Evolutionary conservation across 345 rosid species (phyloP), one percentile per base, ranked within the genome.

Genomic region (Geranium rotundifolium): DNA sequence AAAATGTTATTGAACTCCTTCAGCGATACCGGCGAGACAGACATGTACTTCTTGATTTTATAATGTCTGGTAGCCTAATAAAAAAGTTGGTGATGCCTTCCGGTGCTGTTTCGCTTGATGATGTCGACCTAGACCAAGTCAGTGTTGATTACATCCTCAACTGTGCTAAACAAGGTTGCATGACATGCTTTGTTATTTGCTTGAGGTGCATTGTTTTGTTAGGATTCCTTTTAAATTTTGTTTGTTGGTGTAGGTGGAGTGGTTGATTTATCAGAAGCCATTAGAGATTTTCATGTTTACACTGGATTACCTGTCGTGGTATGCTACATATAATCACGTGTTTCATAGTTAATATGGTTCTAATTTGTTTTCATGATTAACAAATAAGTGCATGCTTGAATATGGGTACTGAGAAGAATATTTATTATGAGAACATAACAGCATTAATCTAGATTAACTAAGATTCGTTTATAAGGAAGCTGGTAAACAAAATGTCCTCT

Each of bases 11-110:
- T 68, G 86, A 90, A 81, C 71, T 90, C 52, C 77, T 93, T 23
- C 97, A 93, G 71, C 81, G 96, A 60, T 90, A 82, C 76, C 81
- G 97, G 61, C 85, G 99, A 9, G 99, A 93, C 73, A 77, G 99
- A 75, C 83, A 80, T 4, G 65, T 84, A 50, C 95, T 93, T 59
- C 75, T 93, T 69, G 93, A 88, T 74, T 93, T 84, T 70, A 77
- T 93, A 66, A 80, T 90, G 60, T 84, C 95, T 4, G 95, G 95
- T 57, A 88, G 85, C 74, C 74, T 93, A 68, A 81, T 93, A 62
- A 90, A 84, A 90, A 90, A 90, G 76, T 97, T 93, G 52, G 79
- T 81, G 30, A 88, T 93, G 96, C 97, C 99, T 68, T 96, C 99
- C 62, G 99, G 99, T n/a, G 97, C 99, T 1, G 90, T 90, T 56